Evolutionary conservation across 2,329 filamentous ascomycete species (phyloP).

Genomic region (Colletotrichum salicis): DNA sequence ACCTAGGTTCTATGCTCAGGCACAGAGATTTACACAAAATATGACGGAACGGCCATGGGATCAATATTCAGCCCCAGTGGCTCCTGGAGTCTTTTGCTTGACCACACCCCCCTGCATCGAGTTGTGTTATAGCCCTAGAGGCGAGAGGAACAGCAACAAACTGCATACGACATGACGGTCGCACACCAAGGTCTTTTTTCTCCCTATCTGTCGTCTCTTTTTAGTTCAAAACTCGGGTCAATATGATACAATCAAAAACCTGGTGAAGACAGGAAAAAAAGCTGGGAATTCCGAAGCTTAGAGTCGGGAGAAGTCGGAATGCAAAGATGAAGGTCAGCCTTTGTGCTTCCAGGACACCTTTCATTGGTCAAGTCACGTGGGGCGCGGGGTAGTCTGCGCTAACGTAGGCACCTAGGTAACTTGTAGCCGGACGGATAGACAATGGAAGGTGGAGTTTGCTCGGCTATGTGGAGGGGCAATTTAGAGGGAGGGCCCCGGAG

Average conservation of each 20-base stretch:
- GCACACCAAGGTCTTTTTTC: not conserved
- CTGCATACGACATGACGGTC: not conserved
- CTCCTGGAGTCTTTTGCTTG: not conserved
- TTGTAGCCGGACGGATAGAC: not conserved
- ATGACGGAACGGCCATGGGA: not conserved
- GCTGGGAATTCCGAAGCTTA: slow-evolving; percentile 5
- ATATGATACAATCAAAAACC: slow-evolving; percentile 1
- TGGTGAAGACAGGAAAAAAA: not conserved
- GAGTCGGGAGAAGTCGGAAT: slow-evolving; percentile 34
- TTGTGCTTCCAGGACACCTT: slow-evolving; percentile 5
- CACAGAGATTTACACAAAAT: not conserved
- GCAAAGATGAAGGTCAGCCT: slow-evolving; percentile 15
- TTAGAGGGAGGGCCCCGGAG: not conserved
- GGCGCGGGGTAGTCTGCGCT: slow-evolving; percentile 28
- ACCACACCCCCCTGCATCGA: not conserved
- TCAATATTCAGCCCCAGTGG: slow-evolving; percentile 21
- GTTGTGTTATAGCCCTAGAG: not conserved
- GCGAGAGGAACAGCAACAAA: not conserved
- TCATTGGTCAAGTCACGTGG: slow-evolving; percentile 17
- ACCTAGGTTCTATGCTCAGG: not conserved
- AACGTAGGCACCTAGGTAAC: not conserved
- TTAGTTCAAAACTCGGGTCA: not conserved
- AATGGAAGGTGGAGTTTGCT: not conserved
- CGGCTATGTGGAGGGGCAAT: slow-evolving; percentile 12
- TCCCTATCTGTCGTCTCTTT: not conserved